A percentile compares a stretch with the other conserved stretches of the same genome.
phyloP scores from a whole-genome alignment of 148 eudicot genomes.

The Rhododendron vialii region DNA sequence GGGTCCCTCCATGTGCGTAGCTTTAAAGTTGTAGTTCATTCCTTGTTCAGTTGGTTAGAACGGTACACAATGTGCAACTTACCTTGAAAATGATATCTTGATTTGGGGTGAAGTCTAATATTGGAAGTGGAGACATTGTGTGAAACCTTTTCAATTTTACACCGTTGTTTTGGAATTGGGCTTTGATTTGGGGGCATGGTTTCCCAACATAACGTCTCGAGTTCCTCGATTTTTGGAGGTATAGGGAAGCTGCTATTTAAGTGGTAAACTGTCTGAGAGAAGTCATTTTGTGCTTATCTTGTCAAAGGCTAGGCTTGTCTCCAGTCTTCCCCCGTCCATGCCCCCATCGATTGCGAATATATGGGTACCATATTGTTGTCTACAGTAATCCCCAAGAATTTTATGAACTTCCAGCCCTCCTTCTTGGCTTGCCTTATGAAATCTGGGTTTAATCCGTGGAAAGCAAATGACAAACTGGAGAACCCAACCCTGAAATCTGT shows the following conservation, averaged over 20 bases:
- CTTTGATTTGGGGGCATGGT: background rate
- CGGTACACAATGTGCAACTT: background rate
- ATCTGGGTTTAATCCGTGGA: background rate
- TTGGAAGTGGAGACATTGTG: background rate
- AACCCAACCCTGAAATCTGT: background rate
- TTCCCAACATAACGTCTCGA: background rate
- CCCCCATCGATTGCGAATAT: background rate
- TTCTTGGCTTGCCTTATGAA: background rate
- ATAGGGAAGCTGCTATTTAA: background rate
- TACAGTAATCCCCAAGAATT: background rate
- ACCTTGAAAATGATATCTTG: background rate
- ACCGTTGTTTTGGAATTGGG: background rate
- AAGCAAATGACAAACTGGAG: background rate
- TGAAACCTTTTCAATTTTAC: background rate
- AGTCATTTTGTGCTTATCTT: background rate
- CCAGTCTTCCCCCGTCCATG: background rate
- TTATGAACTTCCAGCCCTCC: background rate
- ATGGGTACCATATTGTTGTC: background rate
- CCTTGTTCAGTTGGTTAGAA: background rate
- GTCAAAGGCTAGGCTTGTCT: background rate
- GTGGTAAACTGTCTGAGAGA: background rate
- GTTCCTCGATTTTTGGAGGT: background rate
- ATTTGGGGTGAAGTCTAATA: background rate
- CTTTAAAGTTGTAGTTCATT: background rate
- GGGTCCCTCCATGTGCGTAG: background rate